Evolutionary conservation across 371 early-diverging fungal species (phyloP).

Genomic region (Mortierella sp.): DNA sequence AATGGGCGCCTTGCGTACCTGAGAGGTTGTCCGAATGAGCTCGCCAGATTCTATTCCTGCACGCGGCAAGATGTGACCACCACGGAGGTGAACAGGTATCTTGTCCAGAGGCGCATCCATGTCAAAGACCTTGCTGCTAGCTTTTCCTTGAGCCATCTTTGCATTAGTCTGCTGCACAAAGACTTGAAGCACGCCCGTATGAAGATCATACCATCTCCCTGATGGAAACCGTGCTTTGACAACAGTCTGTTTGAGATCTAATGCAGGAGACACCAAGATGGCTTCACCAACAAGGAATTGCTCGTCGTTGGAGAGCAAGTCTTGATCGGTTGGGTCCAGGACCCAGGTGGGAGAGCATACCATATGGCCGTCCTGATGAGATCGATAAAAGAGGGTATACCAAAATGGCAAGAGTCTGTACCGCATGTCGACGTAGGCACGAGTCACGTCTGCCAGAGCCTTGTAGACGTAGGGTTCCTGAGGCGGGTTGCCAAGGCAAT

Average conservation of each 20-base stretch:
- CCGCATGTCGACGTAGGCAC: constrained; percentile 64
- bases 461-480: constrained; percentile 73
- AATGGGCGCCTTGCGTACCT: constrained; percentile 46
- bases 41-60: constrained; percentile 26
- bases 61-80: constrained; percentile 57
- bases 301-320: constrained; percentile 52
- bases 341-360: constrained; percentile 62
- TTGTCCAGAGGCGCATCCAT: constrained; percentile 59
- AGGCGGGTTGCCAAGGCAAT: constrained; percentile 56
- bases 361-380: constrained; percentile 57
- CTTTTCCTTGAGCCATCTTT: too few relatives aligned
- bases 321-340: constrained; percentile 36
- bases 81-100: constrained; percentile 62
- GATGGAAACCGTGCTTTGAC: constrained; percentile 67
- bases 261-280: constrained; percentile 67
- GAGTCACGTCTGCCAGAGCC: constrained; percentile 58
- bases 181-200: background rate
- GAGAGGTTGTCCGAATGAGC: constrained; percentile 45
- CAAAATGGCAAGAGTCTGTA: constrained; percentile 74
- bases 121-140: constrained; percentile 11
- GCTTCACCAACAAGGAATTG: constrained; percentile 65
- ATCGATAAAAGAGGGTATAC: constrained; percentile 73
- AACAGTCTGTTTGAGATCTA: constrained; percentile 51
- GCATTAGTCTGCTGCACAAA: too few relatives aligned
- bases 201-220: constrained; percentile 67